Percentiles rank a stretch among this genome's conserved stretches.
phyloP scores from a whole-genome alignment of 306 rosid genomes.

The Cucumis hystrix region DNA sequence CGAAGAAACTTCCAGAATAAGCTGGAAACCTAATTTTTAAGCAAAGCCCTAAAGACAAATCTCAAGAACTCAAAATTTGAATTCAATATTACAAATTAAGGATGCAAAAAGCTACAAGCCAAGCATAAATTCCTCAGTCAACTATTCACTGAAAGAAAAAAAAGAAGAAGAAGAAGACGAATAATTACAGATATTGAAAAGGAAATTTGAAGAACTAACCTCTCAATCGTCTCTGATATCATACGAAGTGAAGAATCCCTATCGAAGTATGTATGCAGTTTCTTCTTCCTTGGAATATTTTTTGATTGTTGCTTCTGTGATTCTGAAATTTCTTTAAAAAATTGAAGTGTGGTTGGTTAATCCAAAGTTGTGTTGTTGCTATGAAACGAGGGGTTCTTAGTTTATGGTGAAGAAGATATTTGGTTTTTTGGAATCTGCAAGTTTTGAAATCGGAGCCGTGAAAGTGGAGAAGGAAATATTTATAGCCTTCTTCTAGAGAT shows the following conservation, averaged over 20 bases:
- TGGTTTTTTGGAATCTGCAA: neutral
- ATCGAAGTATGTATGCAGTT: neutral
- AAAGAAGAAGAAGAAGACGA: neutral
- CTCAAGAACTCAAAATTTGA: neutral
- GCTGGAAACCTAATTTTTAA: neutral
- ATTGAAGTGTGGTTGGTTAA: neutral
- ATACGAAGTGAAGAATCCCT: neutral
- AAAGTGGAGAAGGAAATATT: conserved; percentile 9
- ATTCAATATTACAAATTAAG: neutral
- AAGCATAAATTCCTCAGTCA: neutral
- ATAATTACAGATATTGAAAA: neutral
- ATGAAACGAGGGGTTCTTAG: neutral
- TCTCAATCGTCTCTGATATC: conserved; percentile 9
- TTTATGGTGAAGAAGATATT: neutral
- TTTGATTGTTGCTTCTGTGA: neutral
- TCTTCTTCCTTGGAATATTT: neutral
- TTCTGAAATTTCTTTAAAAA: neutral
- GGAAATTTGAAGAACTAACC: conserved; percentile 18
- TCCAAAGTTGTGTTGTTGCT: neutral
- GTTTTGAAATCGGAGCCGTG: neutral
- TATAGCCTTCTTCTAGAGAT: conserved; percentile 74
- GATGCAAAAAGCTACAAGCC: neutral
- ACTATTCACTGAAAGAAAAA: neutral
- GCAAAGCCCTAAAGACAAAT: neutral
- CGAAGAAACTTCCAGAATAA: neutral